Conservation (phyloP, 2,329 filamentous ascomycete genomes). For the Penicillium sclerotigenum region DNA sequence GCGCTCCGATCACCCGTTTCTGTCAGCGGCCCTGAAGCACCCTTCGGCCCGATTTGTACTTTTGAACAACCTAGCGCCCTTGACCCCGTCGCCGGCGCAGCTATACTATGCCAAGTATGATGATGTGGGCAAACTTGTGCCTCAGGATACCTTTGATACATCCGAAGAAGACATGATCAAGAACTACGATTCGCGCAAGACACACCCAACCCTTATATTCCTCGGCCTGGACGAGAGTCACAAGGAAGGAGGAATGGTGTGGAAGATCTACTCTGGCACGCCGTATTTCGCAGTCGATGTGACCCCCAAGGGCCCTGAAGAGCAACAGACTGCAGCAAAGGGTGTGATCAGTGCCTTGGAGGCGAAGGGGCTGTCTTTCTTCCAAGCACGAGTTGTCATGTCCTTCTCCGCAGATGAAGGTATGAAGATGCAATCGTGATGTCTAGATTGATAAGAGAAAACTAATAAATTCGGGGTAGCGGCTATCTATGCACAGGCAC, state of each 20-base stretch:
- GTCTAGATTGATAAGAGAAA: not conserved
- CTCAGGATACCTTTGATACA: constrained; percentile 65
- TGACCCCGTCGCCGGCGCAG: constrained; percentile 58
- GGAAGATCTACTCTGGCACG: constrained; percentile 66
- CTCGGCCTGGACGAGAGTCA: constrained; percentile 72
- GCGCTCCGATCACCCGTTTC: constrained; percentile 47
- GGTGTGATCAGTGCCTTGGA: constrained; percentile 59
- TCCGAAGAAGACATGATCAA: constrained; percentile 70
- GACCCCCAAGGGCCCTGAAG: constrained; percentile 65
- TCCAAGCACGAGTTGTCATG: constrained; percentile 63
- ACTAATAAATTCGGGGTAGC: constrained; percentile 51
- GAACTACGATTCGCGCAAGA: constrained; percentile 68
- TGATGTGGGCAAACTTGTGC: constrained; percentile 69
- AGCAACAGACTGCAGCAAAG: constrained; percentile 55
- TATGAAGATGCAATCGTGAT: constrained; percentile 34
- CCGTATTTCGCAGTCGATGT: constrained; percentile 91
- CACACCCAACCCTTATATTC: constrained; percentile 72
- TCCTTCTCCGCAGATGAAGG: constrained; percentile 60
- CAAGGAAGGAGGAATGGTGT: constrained; percentile 40
- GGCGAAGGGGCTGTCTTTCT: constrained; percentile 62
- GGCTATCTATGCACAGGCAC: constrained; percentile 84
- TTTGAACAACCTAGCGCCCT: constrained; percentile 73
- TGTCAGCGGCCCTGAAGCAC: constrained; percentile 49
- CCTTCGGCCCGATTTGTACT: constrained; percentile 64
- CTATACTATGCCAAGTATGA: constrained; percentile 67